phyloP scores from a whole-genome alignment of 1,284 basidiomycete species.

The Phellopilus nigrolimitatus region DNA sequence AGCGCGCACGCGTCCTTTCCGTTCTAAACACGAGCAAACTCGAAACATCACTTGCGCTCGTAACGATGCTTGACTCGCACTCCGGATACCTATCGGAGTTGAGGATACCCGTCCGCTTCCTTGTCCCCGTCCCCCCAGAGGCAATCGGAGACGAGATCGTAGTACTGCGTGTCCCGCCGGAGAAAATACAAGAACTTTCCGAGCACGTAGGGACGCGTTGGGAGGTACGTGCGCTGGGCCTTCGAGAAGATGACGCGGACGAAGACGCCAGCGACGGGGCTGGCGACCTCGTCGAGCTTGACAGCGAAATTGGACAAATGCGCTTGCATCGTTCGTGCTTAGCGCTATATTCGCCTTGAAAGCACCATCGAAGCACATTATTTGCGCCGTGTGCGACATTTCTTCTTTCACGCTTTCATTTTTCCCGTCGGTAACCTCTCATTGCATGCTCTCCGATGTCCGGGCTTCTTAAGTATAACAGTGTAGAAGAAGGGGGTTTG shows the following conservation, averaged over 20 bases:
- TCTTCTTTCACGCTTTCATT: too few relatives aligned
- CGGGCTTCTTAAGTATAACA: too few relatives aligned
- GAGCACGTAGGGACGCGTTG: not conserved
- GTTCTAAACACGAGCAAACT: not conserved
- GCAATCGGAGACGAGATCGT: not conserved
- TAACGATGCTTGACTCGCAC: not conserved
- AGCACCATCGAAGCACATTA: too few relatives aligned
- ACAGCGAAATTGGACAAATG: conserved; percentile 1
- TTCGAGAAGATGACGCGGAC: not conserved
- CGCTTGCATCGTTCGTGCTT: too few relatives aligned
- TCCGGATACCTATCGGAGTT: not conserved
- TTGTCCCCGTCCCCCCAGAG: not conserved
- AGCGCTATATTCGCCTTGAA: too few relatives aligned
- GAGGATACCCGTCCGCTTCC: not conserved
- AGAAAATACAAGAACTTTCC: not conserved
- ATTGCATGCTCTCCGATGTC: too few relatives aligned
- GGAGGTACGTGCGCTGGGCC: not conserved
- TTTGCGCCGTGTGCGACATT: too few relatives aligned
- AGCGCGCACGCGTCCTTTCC: not conserved
- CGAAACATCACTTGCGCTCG: not conserved
- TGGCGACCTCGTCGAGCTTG: not conserved
- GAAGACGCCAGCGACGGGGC: not conserved
- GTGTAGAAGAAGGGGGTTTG: too few relatives aligned
- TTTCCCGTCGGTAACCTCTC: too few relatives aligned
- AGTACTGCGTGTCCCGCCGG: not conserved